Conservation (phyloP, 2,329 filamentous ascomycete species). For the Monosporascus sp. region DNA sequence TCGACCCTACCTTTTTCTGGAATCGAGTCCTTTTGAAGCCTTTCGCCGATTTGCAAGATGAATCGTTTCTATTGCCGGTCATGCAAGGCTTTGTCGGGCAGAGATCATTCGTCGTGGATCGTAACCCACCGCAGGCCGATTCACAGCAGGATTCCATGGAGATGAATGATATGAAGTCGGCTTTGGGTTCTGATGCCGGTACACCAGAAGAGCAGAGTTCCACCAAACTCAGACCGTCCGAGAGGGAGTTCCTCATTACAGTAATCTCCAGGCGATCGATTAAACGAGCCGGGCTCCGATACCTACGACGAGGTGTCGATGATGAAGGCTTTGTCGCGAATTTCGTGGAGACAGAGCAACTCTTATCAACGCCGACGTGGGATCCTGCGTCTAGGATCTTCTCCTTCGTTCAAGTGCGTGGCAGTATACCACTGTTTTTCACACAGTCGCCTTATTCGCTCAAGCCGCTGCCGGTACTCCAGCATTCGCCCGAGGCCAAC, state of each 20-base stretch:
- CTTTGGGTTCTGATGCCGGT: conserved; percentile 5
- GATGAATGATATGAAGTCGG: conserved; percentile 20
- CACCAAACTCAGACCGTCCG: conserved; percentile 35
- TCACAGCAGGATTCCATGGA: conserved; percentile 27
- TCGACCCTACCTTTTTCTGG: conserved; percentile 85
- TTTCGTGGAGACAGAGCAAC: conserved; percentile 89
- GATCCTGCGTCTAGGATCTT: conserved; percentile 57
- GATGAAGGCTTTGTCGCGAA: conserved; percentile 88
- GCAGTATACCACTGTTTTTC: conserved; percentile 92
- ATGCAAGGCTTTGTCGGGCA: conserved; percentile 96
- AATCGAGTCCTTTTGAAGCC: conserved; percentile 70
- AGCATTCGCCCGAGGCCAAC: conserved; percentile 77
- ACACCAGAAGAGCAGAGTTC: conserved; percentile 17
- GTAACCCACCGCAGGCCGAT: conserved; percentile 50
- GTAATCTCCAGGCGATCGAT: conserved; percentile 85
- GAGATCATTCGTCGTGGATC: conserved; percentile 68
- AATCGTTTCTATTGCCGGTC: conserved; percentile 69
- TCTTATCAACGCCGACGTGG: conserved; percentile 70
- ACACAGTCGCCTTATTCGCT: conserved; percentile 91
- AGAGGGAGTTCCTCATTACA: conserved; percentile 69
- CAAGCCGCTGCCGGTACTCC: conserved; percentile 77
- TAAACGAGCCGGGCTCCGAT: conserved; percentile 81
- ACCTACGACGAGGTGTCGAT: conserved; percentile 84
- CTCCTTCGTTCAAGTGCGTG: conserved; percentile 82
- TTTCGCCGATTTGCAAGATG: conserved; percentile 68